Conservation (phyloP, 1,139 yeast species). For the Tardiomyces digboiensis region DNA sequence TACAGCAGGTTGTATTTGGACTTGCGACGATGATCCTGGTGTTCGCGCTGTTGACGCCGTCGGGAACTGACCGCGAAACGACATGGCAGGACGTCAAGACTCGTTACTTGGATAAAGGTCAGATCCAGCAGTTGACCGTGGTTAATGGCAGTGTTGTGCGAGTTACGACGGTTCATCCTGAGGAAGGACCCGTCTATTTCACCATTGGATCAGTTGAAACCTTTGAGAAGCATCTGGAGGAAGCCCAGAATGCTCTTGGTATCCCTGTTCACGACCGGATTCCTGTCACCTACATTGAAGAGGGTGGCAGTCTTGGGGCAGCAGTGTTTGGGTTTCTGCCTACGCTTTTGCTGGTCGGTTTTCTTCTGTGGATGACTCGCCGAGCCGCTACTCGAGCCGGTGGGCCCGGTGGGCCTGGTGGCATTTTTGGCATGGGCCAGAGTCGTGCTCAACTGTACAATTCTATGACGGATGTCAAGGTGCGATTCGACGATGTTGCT, state of each 20-base stretch:
- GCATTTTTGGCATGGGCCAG: slow-evolving; percentile 56
- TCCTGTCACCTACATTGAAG: slow-evolving; percentile 69
- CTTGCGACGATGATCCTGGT: slow-evolving; percentile 17
- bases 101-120: slow-evolving; percentile 73
- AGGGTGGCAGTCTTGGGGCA: slow-evolving; percentile 49
- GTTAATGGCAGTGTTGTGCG: slow-evolving; percentile 73
- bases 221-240: slow-evolving; percentile 74
- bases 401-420: slow-evolving; percentile 26
- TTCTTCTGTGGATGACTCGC: slow-evolving; percentile 65
- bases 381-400: slow-evolving; percentile 44
- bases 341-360: slow-evolving; percentile 76
- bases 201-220: slow-evolving; percentile 85
- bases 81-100: slow-evolving; percentile 90
- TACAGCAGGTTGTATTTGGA: slow-evolving; percentile 22
- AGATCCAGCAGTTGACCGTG: slow-evolving; percentile 68
- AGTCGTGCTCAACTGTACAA: slow-evolving; percentile 79
- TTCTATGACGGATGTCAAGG: slow-evolving; percentile 82
- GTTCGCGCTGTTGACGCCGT: slow-evolving; percentile 23
- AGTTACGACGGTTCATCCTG: slow-evolving; percentile 17
- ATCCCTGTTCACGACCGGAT: slow-evolving; percentile 60
- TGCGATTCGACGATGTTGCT: slow-evolving; percentile 87
- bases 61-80: slow-evolving; percentile 31
- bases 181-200: slow-evolving; percentile 35
- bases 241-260: slow-evolving; percentile 61
- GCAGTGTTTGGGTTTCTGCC: slow-evolving; percentile 65